A percentile compares a stretch with the other conserved stretches of the same genome.
Evolutionary conservation across 441 rosid genomes (phyloP).

Genomic region (Dalechampia spathulata): DNA sequence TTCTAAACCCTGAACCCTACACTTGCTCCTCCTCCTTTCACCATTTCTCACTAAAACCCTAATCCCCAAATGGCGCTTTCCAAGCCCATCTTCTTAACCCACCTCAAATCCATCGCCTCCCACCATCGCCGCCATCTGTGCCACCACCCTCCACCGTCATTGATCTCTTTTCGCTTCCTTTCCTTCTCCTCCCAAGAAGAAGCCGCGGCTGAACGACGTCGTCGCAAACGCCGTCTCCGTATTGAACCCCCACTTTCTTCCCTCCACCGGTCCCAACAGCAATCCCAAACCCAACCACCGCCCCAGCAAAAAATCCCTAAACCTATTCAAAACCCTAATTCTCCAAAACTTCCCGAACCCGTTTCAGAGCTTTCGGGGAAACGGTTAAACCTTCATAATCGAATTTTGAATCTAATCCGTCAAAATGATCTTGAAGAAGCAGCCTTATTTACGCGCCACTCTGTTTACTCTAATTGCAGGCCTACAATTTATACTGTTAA

Average conservation of each 20-base stretch:
- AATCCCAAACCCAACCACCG: slow-evolving; percentile 13
- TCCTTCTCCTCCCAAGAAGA: slow-evolving; percentile 86
- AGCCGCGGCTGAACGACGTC: slow-evolving; percentile 90
- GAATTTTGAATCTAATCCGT: slow-evolving; percentile 58
- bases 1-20: slow-evolving; percentile 14
- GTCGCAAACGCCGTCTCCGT: slow-evolving; percentile 75
- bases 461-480: slow-evolving; percentile 85
- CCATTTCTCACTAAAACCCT: background rate
- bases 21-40: background rate
- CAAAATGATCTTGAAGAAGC: slow-evolving; percentile 84
- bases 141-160: slow-evolving; percentile 15
- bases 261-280: slow-evolving; percentile 46
- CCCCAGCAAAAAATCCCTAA: slow-evolving; percentile 31
- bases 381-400: slow-evolving; percentile 80
- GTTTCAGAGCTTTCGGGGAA: slow-evolving; percentile 60
- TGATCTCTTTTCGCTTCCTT: slow-evolving; percentile 38
- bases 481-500: slow-evolving; percentile 84
- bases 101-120: slow-evolving; percentile 33
- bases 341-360: slow-evolving; percentile 76
- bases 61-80: slow-evolving; percentile 44
- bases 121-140: slow-evolving; percentile 15
- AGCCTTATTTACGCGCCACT: slow-evolving; percentile 83
- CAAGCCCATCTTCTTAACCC: slow-evolving; percentile 40
- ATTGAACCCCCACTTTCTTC: slow-evolving; percentile 76
- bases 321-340: slow-evolving; percentile 67